Evolutionary conservation across 1,139 yeast genomes (phyloP).

Genomic region (Wickerhamomyces sp.): DNA sequence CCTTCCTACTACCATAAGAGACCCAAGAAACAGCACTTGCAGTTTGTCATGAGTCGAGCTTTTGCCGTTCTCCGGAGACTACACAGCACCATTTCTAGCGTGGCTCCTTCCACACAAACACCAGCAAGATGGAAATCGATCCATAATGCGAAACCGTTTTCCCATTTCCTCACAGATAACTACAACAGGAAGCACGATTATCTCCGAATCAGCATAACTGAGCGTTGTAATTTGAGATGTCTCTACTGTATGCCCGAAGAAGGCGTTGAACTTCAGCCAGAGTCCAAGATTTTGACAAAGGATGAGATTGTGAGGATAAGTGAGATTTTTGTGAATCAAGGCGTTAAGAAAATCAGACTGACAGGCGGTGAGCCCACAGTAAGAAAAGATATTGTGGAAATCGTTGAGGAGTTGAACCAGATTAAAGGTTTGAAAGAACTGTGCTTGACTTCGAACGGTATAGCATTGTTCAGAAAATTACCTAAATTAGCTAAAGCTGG

Average conservation of each 20-base stretch:
- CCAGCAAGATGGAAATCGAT: conserved; percentile 20
- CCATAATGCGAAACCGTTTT: conserved; percentile 28
- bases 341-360: conserved; percentile 42
- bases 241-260: conserved; percentile 53
- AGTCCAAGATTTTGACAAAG: conserved; percentile 32
- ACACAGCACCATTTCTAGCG: no score
- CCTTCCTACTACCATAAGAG: no score
- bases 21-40: no score
- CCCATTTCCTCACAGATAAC: conserved; percentile 39
- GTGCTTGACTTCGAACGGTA: conserved; percentile 46
- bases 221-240: conserved; percentile 45
- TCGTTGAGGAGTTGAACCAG: conserved; percentile 32
- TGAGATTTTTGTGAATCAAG: conserved; percentile 36
- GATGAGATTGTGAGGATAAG: conserved; percentile 40
- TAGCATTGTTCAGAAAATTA: conserved; percentile 41
- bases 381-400: conserved; percentile 39
- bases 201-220: conserved; percentile 43
- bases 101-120: no score
- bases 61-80: no score
- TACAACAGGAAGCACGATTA: conserved; percentile 41
- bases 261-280: conserved; percentile 41
- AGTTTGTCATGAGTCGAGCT: no score
- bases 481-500: conserved; percentile 35
- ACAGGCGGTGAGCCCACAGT: conserved; percentile 55
- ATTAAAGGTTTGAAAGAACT: conserved; percentile 38